A percentile compares a stretch with the other conserved stretches of the same genome.
phyloP scores from a whole-genome alignment of 2,329 filamentous ascomycete genomes.

The Ophiocordyceps camponoti-floridani region DNA sequence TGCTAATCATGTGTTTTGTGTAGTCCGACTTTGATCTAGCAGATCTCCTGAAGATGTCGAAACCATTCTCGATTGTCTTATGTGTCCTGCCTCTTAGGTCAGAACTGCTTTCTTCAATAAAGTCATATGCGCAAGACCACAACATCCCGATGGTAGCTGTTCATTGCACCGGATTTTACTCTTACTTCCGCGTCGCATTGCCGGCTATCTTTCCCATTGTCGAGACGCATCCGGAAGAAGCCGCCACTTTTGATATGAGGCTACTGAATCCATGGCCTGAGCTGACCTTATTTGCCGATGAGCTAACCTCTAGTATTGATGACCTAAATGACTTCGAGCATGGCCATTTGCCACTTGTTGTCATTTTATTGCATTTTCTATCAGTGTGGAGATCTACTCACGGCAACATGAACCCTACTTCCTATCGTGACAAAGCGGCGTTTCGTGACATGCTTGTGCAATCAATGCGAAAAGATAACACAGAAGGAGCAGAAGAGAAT shows the following conservation, averaged over 20 bases:
- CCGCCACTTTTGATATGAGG: slow-evolving; percentile 68
- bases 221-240: slow-evolving; percentile 85
- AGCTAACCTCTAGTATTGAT: slow-evolving; percentile 53
- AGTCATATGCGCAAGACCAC: slow-evolving; percentile 30
- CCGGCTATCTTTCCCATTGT: slow-evolving; percentile 77
- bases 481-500: slow-evolving; percentile 89
- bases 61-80: slow-evolving; percentile 33
- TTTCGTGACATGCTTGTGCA: slow-evolving; percentile 57
- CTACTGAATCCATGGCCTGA: slow-evolving; percentile 77
- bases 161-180: slow-evolving; percentile 84
- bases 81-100: slow-evolving; percentile 31
- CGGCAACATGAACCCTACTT: slow-evolving; percentile 47
- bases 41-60: slow-evolving; percentile 20
- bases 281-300: slow-evolving; percentile 45
- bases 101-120: slow-evolving; percentile 24
- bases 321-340: slow-evolving; percentile 62
- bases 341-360: slow-evolving; percentile 77
- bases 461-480: slow-evolving; percentile 49
- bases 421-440: slow-evolving; percentile 70
- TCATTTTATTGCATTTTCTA: slow-evolving; percentile 67
- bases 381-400: slow-evolving; percentile 61
- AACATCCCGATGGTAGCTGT: slow-evolving; percentile 63
- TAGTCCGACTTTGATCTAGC: slow-evolving; percentile 17
- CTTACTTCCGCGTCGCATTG: slow-evolving; percentile 65
- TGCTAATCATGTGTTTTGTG: background rate